Conservation (phyloP, 2,329 filamentous ascomycete genomes). For the Phialophora verrucosa region DNA sequence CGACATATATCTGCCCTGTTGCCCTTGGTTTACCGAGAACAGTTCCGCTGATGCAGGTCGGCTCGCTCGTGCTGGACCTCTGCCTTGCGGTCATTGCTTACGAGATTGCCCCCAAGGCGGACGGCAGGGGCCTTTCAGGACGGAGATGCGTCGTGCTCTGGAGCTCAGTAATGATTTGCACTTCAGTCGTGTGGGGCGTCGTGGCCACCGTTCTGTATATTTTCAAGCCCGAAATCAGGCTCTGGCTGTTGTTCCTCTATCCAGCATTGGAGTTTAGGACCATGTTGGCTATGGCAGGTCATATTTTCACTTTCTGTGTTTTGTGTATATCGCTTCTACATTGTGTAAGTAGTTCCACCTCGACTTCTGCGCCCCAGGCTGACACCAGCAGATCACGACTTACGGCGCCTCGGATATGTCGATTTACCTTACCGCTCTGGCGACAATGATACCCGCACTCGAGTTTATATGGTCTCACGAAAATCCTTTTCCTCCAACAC, state of each 20-base stretch:
- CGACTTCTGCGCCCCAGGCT: conserved; percentile 15
- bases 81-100: conserved; percentile 45
- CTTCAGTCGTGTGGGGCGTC: conserved; percentile 46
- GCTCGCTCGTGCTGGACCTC: conserved; percentile 51
- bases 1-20: conserved; percentile 58
- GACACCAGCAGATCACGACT: conserved; percentile 33
- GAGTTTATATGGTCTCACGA: conserved; percentile 37
- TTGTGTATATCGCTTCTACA: conserved; percentile 47
- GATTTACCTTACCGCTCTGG: conserved; percentile 31
- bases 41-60: conserved; percentile 47
- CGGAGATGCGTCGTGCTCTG: conserved; percentile 32
- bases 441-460: conserved; percentile 36
- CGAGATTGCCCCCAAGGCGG: conserved; percentile 25
- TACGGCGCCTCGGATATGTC: conserved; percentile 37
- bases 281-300: conserved; percentile 48
- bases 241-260: conserved; percentile 48
- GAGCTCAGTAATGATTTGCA: conserved; percentile 32
- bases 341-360: conserved; percentile 45
- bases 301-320: conserved; percentile 45
- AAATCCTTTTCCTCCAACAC: conserved; percentile 38
- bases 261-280: conserved; percentile 41
- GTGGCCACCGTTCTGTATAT: conserved; percentile 46
- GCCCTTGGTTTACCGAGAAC: conserved; percentile 44
- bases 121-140: conserved; percentile 27
- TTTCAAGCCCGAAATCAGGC: conserved; percentile 46